Evolutionary conservation across 164 flowering plant genomes (phyloP), one percentile per base, ranked within the genome.

Genomic region (Santalum album): DNA sequence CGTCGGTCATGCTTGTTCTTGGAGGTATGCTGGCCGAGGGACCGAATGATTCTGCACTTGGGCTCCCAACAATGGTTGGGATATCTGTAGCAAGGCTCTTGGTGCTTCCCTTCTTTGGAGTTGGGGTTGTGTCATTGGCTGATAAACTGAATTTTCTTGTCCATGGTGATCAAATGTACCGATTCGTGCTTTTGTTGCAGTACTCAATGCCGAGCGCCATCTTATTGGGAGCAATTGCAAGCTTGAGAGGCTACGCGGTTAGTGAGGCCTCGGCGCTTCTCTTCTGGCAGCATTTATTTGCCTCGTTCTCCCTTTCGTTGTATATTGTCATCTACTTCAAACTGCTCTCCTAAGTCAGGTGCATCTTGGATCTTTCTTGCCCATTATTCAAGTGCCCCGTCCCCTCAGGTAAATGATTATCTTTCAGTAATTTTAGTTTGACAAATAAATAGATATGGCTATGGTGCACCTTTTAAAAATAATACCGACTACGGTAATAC

Each of bases 11-110:
- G 80, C 75, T 76, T 23, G 60, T 76, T 45, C 75, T 76, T 22
- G 77, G 80, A 29, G 80, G 80, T 9, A 73, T 73, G 77, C 65
- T 76, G 32, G 69, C 80, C 1, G 75, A 76, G 56, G 80, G 80
- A 20, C 80, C 80, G 34, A 73, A 58, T 14, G 73, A 70, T 0
- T 73, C 77, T 15, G 53, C 51, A 11, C 75, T 76, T 19, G 80
- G 80, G 27, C 61, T 65, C 14, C 58, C 73, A 18, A 76, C 80
- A 12, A 73, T 69, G 0, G 56, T 76, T 19, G 75, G 80, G 2
- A 63, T 76, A 23, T 45, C 29, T 16, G 60, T 73, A 7, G 77
- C 80, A 17, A 65, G 80, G 50, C 27, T 49, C 6, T 49, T 49
- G 50, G 50, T 46, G 50, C 50, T 46, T 46, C 50, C 50, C 50